These are phyloP conservation scores for Debaryomycetaceae sp. DNA, from an alignment of 1,139 yeast genomes.

Conservation along the genomic window DNA sequence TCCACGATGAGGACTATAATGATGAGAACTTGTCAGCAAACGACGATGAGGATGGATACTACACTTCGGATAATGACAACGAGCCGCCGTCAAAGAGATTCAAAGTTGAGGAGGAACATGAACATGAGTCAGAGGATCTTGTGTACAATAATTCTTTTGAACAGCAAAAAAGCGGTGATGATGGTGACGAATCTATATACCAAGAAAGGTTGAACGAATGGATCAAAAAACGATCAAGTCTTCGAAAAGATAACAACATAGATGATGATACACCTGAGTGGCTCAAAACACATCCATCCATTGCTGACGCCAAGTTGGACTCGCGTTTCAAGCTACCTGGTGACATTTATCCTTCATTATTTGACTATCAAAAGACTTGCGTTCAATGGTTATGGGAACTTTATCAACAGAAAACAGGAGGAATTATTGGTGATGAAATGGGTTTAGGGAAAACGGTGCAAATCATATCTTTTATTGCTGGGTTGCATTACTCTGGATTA, in stretches of 20 bases:
- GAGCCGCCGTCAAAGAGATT: slow-evolving; percentile 13
- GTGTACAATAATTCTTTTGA: slow-evolving; percentile 10
- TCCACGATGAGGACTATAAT: slow-evolving; percentile 14
- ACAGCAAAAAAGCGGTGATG: slow-evolving; percentile 58
- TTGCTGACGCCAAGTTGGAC: slow-evolving; percentile 72
- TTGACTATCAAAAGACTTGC: slow-evolving; percentile 93
- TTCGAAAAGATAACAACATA: slow-evolving; percentile 17
- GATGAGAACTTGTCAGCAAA: slow-evolving; percentile 5
- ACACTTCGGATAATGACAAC: too few species aligned
- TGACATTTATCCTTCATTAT: slow-evolving; percentile 79
- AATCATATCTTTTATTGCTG: slow-evolving; percentile 84
- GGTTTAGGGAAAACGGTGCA: slow-evolving; percentile 96
- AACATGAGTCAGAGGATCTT: slow-evolving; percentile 11
- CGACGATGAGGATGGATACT: slow-evolving; percentile 2
- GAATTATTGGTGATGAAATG: slow-evolving; percentile 97
- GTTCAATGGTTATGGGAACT: slow-evolving; percentile 82
- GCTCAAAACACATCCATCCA: slow-evolving; percentile 72
- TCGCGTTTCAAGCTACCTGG: slow-evolving; percentile 79
- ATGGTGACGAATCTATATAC: slow-evolving; percentile 70
- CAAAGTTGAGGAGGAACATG: slow-evolving; percentile 19
- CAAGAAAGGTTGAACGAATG: slow-evolving; percentile 59
- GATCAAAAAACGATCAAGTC: slow-evolving; percentile 46
- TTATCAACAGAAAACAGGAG: slow-evolving; percentile 84
- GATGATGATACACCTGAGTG: slow-evolving; percentile 49
- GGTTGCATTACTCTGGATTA: slow-evolving; percentile 76